Evolutionary conservation across 805 yeast genomes (phyloP), one percentile per base, ranked within the genome.

Genomic region (Teunomyces tritomae): DNA sequence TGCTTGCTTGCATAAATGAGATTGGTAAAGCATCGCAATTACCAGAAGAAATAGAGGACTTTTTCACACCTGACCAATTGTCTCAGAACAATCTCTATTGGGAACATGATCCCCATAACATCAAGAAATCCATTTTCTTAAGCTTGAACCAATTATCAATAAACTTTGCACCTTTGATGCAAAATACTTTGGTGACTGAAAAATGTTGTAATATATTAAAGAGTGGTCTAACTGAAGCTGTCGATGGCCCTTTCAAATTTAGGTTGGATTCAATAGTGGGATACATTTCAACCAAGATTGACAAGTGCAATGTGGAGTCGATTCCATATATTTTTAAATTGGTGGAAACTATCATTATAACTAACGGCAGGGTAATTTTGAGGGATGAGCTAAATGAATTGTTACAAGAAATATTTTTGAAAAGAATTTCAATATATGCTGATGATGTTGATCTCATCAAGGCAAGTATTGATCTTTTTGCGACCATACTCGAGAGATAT

Each of bases 211-310:
- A 73, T 5, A 77, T 89, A 2, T 73, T 89, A 53, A 83, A 80
- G 55, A 56, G 69, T 11, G 95, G 95, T 0, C 63, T 89, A 11
- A 65, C 79, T 3, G 96, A 89, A 57, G 61, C 71, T 3, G 62
- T 80, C 4, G 71, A 78, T 14, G 90, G 90, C 0, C 88, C 94
- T 0, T 87, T 86, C 62, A 82, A 78, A 8, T 76, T 86, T 49
- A 65, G 68, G 0, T 49, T 71, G 3, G 62, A 64, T 2, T 13
- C 41, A n/a, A 52, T 55, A 13, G 33, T 53, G 2, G 24, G 43
- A 65, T 50, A 80, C 70, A 50, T 71, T 71, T 28, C 49, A 49
- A 14, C 57, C 57, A 51, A 80, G 70, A 50, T 61, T 40, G 41
- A 61, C 13, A 30, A 53, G 47, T 51, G 70, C 55, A 57, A 63